phyloP scores from a whole-genome alignment of 1,139 yeast genomes.

The Protomyces gravidus region DNA sequence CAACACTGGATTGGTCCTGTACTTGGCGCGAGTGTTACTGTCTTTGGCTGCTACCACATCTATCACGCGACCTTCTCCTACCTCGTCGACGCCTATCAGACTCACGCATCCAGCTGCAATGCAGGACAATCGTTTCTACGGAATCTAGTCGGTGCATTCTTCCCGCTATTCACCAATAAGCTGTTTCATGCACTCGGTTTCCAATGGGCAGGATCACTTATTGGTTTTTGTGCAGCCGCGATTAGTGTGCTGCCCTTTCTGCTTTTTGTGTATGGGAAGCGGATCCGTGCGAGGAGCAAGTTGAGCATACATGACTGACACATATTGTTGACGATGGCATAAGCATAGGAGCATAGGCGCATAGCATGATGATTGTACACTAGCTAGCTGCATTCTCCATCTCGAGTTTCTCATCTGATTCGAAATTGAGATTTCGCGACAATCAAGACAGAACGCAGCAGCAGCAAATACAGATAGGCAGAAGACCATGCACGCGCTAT shows the following conservation, averaged over 20 bases:
- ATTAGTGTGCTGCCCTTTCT: constrained; percentile 65
- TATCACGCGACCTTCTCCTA: constrained; percentile 41
- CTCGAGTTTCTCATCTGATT: too few species aligned
- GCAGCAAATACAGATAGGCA: too few species aligned
- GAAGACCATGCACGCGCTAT: constrained; percentile 27
- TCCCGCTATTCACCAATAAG: constrained; percentile 35
- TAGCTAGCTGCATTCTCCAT: too few species aligned
- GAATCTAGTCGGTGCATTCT: constrained; percentile 62
- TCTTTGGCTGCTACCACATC: constrained; percentile 26
- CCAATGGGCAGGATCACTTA: constrained; percentile 58
- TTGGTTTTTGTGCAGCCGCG: constrained; percentile 53
- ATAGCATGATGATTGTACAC: too few species aligned
- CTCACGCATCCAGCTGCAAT: constrained; percentile 82
- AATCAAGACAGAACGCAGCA: too few species aligned
- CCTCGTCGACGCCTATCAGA: constrained; percentile 70
- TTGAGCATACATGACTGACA: neutral
- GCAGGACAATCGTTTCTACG: constrained; percentile 86
- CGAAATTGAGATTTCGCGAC: too few species aligned
- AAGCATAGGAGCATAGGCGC: too few species aligned
- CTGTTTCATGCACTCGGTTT: constrained; percentile 55
- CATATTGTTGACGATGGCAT: too few species aligned
- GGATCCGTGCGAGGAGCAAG: neutral
- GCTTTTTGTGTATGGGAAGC: constrained; percentile 50
- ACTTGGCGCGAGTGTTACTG: constrained; percentile 13
- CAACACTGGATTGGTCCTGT: constrained; percentile 22